Evolutionary conservation across 2,329 filamentous ascomycete species (phyloP).

Genomic region (Podosphaera aphanis): DNA sequence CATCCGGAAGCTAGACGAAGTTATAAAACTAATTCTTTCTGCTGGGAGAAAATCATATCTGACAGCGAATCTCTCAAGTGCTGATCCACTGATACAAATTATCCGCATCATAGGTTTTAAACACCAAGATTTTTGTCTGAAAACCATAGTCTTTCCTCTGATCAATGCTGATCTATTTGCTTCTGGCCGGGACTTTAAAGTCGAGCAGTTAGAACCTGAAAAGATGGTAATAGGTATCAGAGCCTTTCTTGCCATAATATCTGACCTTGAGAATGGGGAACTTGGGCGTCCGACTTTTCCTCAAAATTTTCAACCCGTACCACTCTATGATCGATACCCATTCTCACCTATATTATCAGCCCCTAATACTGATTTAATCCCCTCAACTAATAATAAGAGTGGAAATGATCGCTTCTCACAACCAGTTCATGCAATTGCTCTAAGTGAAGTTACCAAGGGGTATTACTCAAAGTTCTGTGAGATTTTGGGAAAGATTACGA

Average conservation of each 20-base stretch:
- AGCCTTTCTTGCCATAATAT: conserved; percentile 79
- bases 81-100: conserved; percentile 77
- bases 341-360: conserved; percentile 26
- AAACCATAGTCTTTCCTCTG: conserved; percentile 77
- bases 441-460: conserved; percentile 58
- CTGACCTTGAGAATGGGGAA: conserved; percentile 70
- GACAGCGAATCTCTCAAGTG: conserved; percentile 60
- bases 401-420: conserved; percentile 43
- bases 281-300: conserved; percentile 65
- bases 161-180: conserved; percentile 81
- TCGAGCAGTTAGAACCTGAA: conserved; percentile 87
- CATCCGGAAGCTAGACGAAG: conserved; percentile 66
- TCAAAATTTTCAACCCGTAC: conserved; percentile 28
- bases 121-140: conserved; percentile 81
- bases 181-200: conserved; percentile 32
- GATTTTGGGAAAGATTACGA: conserved; percentile 82
- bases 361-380: conserved; percentile 9
- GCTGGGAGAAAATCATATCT: conserved; percentile 58
- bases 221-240: conserved; percentile 93
- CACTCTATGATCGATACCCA: conserved; percentile 22
- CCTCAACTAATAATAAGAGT: conserved; percentile 10
- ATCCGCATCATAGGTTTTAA: conserved; percentile 88
- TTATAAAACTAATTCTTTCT: conserved; percentile 65
- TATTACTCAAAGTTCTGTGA: conserved; percentile 85
- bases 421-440: conserved; percentile 33